Base-by-base conservation (phyloP, 306 rosid genomes). In the Vigna unguiculata region DNA sequence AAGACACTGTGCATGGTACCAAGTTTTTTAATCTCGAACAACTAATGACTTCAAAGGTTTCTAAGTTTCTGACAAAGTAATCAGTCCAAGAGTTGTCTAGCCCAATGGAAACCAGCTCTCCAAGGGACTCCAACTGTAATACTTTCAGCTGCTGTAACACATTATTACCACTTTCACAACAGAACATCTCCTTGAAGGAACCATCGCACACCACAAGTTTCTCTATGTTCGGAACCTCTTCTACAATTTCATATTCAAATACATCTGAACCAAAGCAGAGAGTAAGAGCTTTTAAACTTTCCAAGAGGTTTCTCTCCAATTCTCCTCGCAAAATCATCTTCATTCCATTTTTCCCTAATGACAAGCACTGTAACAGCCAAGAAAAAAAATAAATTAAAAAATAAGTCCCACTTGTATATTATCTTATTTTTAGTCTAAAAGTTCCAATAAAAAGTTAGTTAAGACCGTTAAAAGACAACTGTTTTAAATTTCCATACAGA, bases 131-230 rank as follows among this genome's bases (percentile, higher is more conserved):
- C 64, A 24, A 57, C 1, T 0, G 8, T 24, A 57, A 22, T 10
- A 22, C 1, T 57, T 24, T 52, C 28, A 20, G 14, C 28, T 52
- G 25, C 9, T 22, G 1, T 34, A 34, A 6, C 2, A 1, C 38
- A 34, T 55, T 55, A 22, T 12, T 11, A 40, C 12, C 52, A 59
- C 65, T 28, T 6, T 0, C 15, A 71, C 0, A 1, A 6, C 38
- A 32, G 36, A 71, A 71, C 3, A 71, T 53, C 63, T 52, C n/a
- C 15, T 72, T 36, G 5, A 72, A 20, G 65, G 52, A 21, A 72
- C 53, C 0, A 54, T 13, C 0, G 19, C 20, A 0, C 22, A 61
- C 45, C 46, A 0, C 46, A 61, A 61, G 68, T 14, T 32, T 20
- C 22, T 71, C 76, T 6, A 53, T 71, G 20, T 71, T 36, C 1